A percentile compares a stretch with the other conserved stretches of the same genome.
These are phyloP conservation scores for Nicotiana benthamiana DNA, from an alignment of 257 asterid species.

Conservation along the genomic window DNA sequence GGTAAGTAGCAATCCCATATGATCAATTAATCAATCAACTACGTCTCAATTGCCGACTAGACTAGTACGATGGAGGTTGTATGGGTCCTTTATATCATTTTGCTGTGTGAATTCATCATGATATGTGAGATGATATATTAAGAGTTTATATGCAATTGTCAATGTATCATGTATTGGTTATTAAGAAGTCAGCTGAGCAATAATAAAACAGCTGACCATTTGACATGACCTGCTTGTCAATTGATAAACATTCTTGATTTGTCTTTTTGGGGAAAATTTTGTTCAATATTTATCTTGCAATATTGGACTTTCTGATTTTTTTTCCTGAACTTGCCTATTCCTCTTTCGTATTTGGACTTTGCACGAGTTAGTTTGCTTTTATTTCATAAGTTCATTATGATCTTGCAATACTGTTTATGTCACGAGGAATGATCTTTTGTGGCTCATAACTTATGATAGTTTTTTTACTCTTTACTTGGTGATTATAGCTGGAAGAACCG, in stretches of 20 bases:
- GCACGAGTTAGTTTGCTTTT: background rate
- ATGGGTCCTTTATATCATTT: background rate
- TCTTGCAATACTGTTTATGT: background rate
- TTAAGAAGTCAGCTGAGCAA: background rate
- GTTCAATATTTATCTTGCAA: background rate
- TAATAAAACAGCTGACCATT: background rate
- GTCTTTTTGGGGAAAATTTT: background rate
- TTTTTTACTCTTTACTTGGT: background rate
- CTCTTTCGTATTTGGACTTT: background rate
- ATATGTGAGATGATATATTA: background rate
- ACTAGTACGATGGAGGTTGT: background rate
- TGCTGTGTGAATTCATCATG: background rate
- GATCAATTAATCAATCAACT: slow-evolving; percentile 10
- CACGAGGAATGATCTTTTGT: background rate
- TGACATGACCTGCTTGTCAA: background rate
- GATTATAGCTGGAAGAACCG: background rate
- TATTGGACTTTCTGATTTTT: background rate
- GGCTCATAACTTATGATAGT: background rate
- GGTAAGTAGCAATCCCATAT: slow-evolving; percentile 42
- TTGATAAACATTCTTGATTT: background rate
- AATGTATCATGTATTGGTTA: background rate
- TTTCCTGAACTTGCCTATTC: background rate
- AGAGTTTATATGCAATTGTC: background rate
- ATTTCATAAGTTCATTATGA: background rate
- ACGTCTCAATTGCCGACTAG: background rate